Evolutionary conservation across 768 basidiomycete species (phyloP), one percentile per base, ranked within the genome.

Genomic region (Phanerochaete sordida): DNA sequence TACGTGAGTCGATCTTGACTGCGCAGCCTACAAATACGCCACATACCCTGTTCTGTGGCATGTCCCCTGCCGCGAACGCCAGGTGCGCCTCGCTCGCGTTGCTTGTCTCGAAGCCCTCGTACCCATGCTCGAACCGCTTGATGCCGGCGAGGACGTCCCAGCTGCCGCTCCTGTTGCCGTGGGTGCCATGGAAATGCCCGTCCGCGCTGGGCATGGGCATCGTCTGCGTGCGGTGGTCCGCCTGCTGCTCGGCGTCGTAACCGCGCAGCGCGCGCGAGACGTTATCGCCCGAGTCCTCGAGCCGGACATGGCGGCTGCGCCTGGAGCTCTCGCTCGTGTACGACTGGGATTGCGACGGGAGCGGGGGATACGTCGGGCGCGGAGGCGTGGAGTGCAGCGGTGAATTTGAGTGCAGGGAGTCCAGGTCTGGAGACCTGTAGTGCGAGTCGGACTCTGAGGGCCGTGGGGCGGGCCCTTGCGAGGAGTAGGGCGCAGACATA

Each of bases 11-110:
- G n/a, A n/a, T n/a, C n/a, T n/a, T n/a, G n/a, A n/a, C n/a, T n/a
- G n/a, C n/a, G n/a, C n/a, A n/a, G n/a, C n/a, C 33, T 53, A 21
- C 15, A 62, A n/a, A 39, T 28, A n/a, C 26, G 15, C n/a, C 13
- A 69, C 77, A 45, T 65, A 82, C 87, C 70, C 76, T 79, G 65
- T 80, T 82, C 39, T 81, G 78, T 2, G 86, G 84, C 12, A 81
- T 64, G 68, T 88, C 86, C 11, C 86, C 85, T 43, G 86, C 82
- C 24, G 85, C 85, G 64, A 81, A 83, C 16, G 73, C 77, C 26
- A 86, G 74, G 61, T 85, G 80, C 26, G 76, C 63, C 64, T 82
- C 72, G 66, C 74, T 80, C 44, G 81, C 80, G 61, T 84, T 78
- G 39, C 81, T 73, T 33, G 82, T 63, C 62, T 85, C 84, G 65